Evolutionary conservation across 129 eudicot species (phyloP), one percentile per base, ranked within the genome.

Genomic region (Centaurea solstitialis): DNA sequence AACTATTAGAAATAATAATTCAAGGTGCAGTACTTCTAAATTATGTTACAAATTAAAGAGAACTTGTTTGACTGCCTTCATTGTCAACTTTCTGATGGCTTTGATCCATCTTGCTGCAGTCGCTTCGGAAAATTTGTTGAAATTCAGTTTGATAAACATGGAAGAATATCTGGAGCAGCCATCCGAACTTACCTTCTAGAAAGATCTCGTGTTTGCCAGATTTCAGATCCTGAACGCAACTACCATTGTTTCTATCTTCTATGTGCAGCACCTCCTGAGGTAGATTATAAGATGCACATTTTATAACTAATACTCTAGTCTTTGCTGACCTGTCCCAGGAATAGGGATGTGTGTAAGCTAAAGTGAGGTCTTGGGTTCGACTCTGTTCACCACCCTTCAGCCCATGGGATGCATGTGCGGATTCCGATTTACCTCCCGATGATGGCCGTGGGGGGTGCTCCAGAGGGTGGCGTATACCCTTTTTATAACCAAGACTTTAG

Each of bases 81-180:
- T 39, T 61, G 64, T 61, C 30, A 41, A 53, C 50, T 70, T 20
- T 53, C 61, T 89, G 68, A 75, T 85, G 82, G 40, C 75, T 45
- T 37, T 70, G 40, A 50, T 40, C 72, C 59, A 66, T 84, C 64
- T 69, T 85, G 84, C 39, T 85, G 85, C 93, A 95, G 99, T 80
- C 97, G 99, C 18, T 95, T 95, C n/a, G 99, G 99, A 73, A 95
- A 92, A 87, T 95, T 95, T 81, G 99, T 95, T 22, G 99, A 95
- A 82, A 91, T 95, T 82, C 99, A 95, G 84, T 95, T 95, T 82
- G 97, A 95, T 75, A 95, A 95, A 82, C 87, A 85, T 43, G 98
- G 94, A 79, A 90, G 97, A 89, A 95, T 95, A 87, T 95, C 99
- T 5, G 97, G 99, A 72, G 99, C 99, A 75, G 99, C 99, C 79